phyloP scores from a whole-genome alignment of 176 grass and related monocot species.

The Musa acuminata region DNA sequence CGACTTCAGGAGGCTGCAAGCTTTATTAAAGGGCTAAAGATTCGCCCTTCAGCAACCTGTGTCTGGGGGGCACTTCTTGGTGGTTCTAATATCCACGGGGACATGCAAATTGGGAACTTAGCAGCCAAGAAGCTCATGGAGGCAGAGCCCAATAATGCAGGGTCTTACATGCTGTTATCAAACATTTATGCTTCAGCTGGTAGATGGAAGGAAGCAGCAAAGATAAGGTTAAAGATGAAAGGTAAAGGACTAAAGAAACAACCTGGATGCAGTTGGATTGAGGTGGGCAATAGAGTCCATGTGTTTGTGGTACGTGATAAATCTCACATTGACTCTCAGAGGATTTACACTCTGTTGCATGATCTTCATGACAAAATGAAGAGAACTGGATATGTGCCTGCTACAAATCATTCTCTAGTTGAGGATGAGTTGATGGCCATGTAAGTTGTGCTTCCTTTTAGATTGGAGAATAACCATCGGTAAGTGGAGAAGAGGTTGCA shows the following conservation, averaged over 20 bases:
- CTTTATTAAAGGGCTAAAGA: constrained; percentile 46
- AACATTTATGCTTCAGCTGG: constrained; percentile 87
- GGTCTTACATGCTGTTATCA: constrained; percentile 55
- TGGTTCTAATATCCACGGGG: constrained; percentile 60
- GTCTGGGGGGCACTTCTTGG: constrained; percentile 64
- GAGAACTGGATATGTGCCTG: constrained; percentile 24
- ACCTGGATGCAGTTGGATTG: constrained; percentile 85
- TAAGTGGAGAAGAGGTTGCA: too few relatives aligned
- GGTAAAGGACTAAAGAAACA: constrained; percentile 69
- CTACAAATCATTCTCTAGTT: background rate
- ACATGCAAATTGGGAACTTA: constrained; percentile 47
- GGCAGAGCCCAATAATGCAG: constrained; percentile 60
- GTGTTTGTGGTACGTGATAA: constrained; percentile 68
- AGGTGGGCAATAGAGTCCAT: constrained; percentile 68
- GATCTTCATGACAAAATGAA: constrained; percentile 61
- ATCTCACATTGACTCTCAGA: constrained; percentile 41
- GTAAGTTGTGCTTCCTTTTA: background rate
- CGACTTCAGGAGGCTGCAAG: constrained; percentile 53
- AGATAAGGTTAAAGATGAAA: constrained; percentile 66
- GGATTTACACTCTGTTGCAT: constrained; percentile 40
- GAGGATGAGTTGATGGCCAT: background rate
- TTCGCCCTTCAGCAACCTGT: constrained; percentile 36
- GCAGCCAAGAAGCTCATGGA: constrained; percentile 56
- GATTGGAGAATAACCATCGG: background rate
- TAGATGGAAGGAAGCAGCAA: constrained; percentile 74